Evolutionary conservation across 768 basidiomycete genomes (phyloP).

Genomic region (Hericium erinaceus): DNA sequence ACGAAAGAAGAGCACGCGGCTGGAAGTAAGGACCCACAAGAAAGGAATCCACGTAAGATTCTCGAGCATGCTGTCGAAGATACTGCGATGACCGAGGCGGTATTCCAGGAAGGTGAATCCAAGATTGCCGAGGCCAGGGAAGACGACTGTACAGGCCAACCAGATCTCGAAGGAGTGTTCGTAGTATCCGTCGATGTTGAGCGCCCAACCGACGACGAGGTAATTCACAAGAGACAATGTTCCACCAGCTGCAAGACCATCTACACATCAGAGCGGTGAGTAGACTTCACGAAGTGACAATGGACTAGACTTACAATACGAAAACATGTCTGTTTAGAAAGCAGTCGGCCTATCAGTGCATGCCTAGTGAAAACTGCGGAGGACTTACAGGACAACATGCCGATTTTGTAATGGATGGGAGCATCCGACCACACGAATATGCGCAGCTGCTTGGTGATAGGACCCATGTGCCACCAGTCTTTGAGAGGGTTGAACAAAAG

Average conservation of each 20-base stretch:
- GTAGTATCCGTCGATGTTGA: conserved; percentile 61
- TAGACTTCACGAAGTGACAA: neutral
- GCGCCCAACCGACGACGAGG: conserved; percentile 51
- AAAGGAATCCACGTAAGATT: conserved; percentile 62
- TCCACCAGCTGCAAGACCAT: conserved; percentile 58
- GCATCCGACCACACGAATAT: conserved; percentile 69
- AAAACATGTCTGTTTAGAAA: conserved; percentile 30
- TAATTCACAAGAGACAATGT: conserved; percentile 62
- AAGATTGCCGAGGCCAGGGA: conserved; percentile 61
- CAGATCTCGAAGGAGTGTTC: conserved; percentile 66
- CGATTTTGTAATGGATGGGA: conserved; percentile 77
- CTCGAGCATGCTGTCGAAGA: conserved; percentile 43
- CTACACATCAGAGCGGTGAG: conserved; percentile 11
- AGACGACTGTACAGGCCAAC: conserved; percentile 61
- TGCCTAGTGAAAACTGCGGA: neutral
- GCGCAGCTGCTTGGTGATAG: conserved; percentile 75
- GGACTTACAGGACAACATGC: conserved; percentile 61
- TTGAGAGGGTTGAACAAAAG: conserved; percentile 80
- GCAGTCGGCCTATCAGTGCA: neutral
- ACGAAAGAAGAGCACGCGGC: conserved; percentile 30
- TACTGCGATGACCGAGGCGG: conserved; percentile 47
- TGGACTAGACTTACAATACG: conserved; percentile 26
- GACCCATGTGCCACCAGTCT: conserved; percentile 70
- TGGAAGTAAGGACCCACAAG: conserved; percentile 63
- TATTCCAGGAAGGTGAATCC: conserved; percentile 64